Conservation (phyloP, 139 green algal species). For the Chlamydomonas urium region DNA sequence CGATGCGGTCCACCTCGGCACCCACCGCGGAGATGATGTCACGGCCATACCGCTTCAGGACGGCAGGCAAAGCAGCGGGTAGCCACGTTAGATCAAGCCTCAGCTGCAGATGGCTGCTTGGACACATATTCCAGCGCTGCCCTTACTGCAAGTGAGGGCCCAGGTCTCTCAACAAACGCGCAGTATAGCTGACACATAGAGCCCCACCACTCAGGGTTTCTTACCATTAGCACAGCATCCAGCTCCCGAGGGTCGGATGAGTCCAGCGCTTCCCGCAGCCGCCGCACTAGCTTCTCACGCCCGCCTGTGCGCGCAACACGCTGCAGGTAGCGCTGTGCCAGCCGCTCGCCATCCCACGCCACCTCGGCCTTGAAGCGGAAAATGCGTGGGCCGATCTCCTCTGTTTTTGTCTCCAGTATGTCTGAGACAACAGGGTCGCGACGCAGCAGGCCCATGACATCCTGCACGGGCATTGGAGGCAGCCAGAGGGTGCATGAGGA, state of each 20-base stretch:
- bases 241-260: neutral
- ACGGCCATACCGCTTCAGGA: too few species aligned
- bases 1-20: slow-evolving; percentile 85
- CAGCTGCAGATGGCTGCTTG: too few species aligned
- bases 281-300: neutral
- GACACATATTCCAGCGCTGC: too few species aligned
- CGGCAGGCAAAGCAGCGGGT: too few species aligned
- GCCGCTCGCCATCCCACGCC: neutral
- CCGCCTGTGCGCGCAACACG: slow-evolving; percentile 19
- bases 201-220: too few species aligned
- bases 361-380: slow-evolving; percentile 79
- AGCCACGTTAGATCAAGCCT: too few species aligned
- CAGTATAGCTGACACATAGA: too few species aligned
- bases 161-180: too few species aligned
- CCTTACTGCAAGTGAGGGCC: too few species aligned
- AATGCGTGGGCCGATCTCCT: slow-evolving; percentile 78
- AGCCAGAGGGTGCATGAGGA: too few species aligned
- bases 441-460: neutral
- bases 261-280: neutral
- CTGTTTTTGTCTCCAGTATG: slow-evolving; percentile 77
- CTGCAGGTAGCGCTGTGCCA: slow-evolving; percentile 23
- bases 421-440: slow-evolving; percentile 47
- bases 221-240: neutral
- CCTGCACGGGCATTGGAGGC: too few species aligned
- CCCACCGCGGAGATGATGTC: slow-evolving; percentile 76